These are phyloP conservation scores for Saccharum hybrid DNA, from an alignment of 202 grass and related monocot genomes.

Conservation along the genomic window DNA sequence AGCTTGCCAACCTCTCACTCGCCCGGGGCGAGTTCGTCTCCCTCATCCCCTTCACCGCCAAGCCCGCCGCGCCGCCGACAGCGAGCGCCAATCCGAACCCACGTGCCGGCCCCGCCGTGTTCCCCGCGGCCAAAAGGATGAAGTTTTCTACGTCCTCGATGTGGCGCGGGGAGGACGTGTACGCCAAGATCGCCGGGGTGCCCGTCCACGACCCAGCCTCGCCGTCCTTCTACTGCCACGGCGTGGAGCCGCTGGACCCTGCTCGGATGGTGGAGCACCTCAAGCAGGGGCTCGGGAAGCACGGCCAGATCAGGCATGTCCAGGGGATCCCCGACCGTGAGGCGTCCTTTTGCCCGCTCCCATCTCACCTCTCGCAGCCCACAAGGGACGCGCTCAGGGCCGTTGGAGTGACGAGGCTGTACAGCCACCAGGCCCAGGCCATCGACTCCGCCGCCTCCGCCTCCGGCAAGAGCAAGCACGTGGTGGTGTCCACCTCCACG, in stretches of 20 bases:
- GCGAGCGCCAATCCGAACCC: background rate
- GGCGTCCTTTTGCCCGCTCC: slow-evolving; percentile 44
- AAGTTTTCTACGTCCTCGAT: background rate
- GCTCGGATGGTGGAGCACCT: slow-evolving; percentile 74
- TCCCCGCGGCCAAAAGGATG: background rate
- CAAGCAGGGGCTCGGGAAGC: slow-evolving; percentile 48
- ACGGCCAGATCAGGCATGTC: slow-evolving; percentile 61
- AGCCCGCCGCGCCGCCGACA: background rate
- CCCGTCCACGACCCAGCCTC: background rate
- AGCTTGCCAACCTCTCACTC: slow-evolving; percentile 33
- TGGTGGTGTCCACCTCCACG: slow-evolving; percentile 72
- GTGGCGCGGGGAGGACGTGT: slow-evolving; percentile 21
- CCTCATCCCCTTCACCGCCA: slow-evolving; percentile 53
- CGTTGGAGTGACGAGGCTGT: slow-evolving; percentile 58
- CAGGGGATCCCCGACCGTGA: slow-evolving; percentile 54
- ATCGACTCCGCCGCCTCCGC: slow-evolving; percentile 32
- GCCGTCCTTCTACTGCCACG: slow-evolving; percentile 31
- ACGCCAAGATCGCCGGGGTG: background rate
- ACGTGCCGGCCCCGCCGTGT: too few relatives aligned
- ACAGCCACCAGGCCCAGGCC: slow-evolving; percentile 66
- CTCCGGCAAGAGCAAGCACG: slow-evolving; percentile 52
- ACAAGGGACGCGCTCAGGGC: slow-evolving; percentile 44
- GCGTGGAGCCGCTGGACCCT: slow-evolving; percentile 47
- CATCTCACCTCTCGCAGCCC: slow-evolving; percentile 31
- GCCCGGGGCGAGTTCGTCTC: slow-evolving; percentile 49